Evolutionary conservation across 495 filamentous ascomycete genomes (phyloP), one percentile per base, ranked within the genome.

Genomic region (Trichoderma gamsii): DNA sequence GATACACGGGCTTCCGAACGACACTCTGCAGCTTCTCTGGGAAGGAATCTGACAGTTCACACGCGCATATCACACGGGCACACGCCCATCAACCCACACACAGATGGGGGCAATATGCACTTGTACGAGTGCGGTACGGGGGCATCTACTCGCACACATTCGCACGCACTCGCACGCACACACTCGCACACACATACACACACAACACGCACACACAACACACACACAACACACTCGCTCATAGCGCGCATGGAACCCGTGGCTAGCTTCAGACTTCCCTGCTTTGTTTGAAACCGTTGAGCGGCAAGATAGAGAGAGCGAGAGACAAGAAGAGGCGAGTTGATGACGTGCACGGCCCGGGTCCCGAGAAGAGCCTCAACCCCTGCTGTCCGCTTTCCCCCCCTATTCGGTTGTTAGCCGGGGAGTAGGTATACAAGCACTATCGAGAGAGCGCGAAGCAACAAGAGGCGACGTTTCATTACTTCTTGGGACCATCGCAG

Each of bases 291-390:
- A 32, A 61, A 61, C 56, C 56, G 56, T 32, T 25, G 56, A 61
- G 56, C 5, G 56, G 29, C 56, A 23, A 61, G 49, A 52, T 21
- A 38, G 35, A 38, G 35, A 38, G 18, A 52, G 4, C 21, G 49
- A 52, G 49, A 52, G 49, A 52, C 18, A 52, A 11, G 49, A 61
- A 61, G 29, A 61, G 56, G 25, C 56, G 56, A 61, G 25, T 11
- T 29, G 56, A 61, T 61, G 56, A 61, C 56, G 56, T 61, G 56
- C 56, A 61, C 56, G 56, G 56, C 56, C 56, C 56, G 56, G 25
- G 13, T 61, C 56, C 56, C 56, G 56, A 38, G 35, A 61, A 61
- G 56, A 61, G 56, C 56, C 56, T 61, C 56, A 61, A 61, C 56
- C 56, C 56, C 56, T 61, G 56, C 35, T 61, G 56, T 61, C 56